Evolutionary conservation across 2,329 filamentous ascomycete genomes (phyloP), one percentile per base, ranked within the genome.

Genomic region (Pseudofabraea citricarpa): DNA sequence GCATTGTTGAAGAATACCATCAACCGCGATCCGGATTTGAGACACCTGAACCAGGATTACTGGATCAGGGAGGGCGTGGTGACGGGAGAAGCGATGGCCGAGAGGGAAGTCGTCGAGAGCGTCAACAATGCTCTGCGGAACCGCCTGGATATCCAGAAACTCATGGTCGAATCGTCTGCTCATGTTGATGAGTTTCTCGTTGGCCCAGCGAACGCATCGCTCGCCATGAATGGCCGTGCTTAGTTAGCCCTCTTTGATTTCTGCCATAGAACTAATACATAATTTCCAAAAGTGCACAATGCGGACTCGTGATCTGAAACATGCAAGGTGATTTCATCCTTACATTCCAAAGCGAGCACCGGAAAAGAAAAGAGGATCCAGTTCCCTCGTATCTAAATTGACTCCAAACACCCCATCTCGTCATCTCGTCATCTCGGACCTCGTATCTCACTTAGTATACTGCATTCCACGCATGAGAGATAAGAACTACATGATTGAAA

Each of bases 1-100:
- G 85, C 81, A 6, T 81, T 95, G 45, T 69, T 95, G 36, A 79
- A 85, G 61, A 96, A 96, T 68, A 87, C 88, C 3, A 76, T 87
- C 13, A 72, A 85, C 44, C 71, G 90, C 43, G 87, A 96, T 65
- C 74, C 79, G 49, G 76, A 75, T 33, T 67, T 96, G 62, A 79
- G 90, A 46, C 71, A 65, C 2, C 75, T 76, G 45, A 75, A 77
- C 39, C 77, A 83, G 53, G 74, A 72, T 13, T 96, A 96, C 66
- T 97, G 91, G 91, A 69, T 72, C 8, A 83, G 84, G 35, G 88
- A 96, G 68, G 84, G 80, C 6, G 70, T 76, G 40, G 63, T 88
- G 22, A 88, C 86, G 76, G 70, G 75, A 26, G 80, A 85, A 56
- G 80, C 87, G 19, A 85, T 94, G 75, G 85, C 90, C 69, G 85